Conservation (phyloP, 2,329 filamentous ascomycete species). For the Aspergillus hortae region DNA sequence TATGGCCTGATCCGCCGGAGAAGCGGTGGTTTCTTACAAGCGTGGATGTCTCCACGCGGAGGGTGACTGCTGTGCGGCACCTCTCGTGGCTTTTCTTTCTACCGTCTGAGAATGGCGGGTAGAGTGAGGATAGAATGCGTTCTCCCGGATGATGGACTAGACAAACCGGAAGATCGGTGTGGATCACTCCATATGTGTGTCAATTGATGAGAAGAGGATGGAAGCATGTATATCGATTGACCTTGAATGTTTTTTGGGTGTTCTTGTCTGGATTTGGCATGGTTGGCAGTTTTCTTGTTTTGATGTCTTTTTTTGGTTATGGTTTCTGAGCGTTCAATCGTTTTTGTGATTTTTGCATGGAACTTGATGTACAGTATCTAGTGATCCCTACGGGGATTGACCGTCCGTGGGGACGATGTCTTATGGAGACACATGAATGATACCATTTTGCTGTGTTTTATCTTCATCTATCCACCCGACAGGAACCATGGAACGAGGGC, state of each 20-base stretch:
- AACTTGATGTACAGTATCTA: conserved; percentile 4
- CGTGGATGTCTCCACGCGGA: neutral
- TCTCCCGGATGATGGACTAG: neutral
- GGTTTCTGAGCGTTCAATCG: neutral
- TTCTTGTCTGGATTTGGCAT: neutral
- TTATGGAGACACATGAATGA: conserved; percentile 3
- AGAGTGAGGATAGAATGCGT: conserved; percentile 10
- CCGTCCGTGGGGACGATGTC: neutral
- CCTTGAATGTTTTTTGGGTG: neutral
- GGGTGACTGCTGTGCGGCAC: conserved; percentile 15
- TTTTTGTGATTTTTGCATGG: neutral
- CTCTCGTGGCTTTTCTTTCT: conserved; percentile 2
- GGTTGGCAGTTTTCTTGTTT: neutral
- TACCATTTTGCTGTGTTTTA: neutral
- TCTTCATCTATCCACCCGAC: neutral
- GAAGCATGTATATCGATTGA: neutral
- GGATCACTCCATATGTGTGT: conserved; percentile 1
- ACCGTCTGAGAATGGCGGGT: conserved; percentile 10
- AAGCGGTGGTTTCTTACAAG: no score
- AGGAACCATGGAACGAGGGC: conserved; percentile 8
- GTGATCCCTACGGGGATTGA: neutral
- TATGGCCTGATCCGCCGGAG: neutral
- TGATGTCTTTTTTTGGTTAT: neutral
- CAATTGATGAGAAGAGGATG: neutral
- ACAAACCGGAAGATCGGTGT: neutral